phyloP scores from a whole-genome alignment of 1,284 basidiomycete species.

The Xanthoconium separans region DNA sequence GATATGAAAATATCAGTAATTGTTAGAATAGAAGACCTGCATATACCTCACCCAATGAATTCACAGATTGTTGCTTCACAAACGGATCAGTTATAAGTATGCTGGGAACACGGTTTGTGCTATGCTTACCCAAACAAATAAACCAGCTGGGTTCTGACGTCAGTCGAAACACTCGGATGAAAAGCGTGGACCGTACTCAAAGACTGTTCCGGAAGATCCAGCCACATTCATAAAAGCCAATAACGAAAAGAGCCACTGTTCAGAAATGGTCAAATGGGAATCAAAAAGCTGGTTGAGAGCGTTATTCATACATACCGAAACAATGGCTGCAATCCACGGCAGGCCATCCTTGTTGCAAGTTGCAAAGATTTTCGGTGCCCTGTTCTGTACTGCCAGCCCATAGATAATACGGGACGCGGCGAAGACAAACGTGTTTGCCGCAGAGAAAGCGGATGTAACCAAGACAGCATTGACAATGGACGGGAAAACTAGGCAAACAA shows the following conservation, averaged over 20 bases:
- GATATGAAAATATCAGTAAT: neutral
- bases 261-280: slow-evolving; percentile 26
- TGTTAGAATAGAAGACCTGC: neutral
- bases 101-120: neutral
- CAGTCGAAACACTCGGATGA: neutral
- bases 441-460: slow-evolving; percentile 78
- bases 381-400: slow-evolving; percentile 75
- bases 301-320: slow-evolving; percentile 6
- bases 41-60: slow-evolving; percentile 37
- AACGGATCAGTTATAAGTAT: neutral
- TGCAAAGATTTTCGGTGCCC: slow-evolving; percentile 61
- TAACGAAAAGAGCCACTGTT: slow-evolving; percentile 39
- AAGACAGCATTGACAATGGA: slow-evolving; percentile 69
- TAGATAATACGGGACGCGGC: slow-evolving; percentile 81
- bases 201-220: slow-evolving; percentile 20
- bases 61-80: slow-evolving; percentile 47
- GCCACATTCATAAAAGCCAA: slow-evolving; percentile 24
- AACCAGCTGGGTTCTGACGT: slow-evolving; percentile 38
- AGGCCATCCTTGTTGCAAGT: slow-evolving; percentile 56
- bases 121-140: slow-evolving; percentile 39
- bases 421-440: slow-evolving; percentile 81
- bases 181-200: slow-evolving; percentile 18
- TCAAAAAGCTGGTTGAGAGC: neutral
- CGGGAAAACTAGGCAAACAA: slow-evolving; percentile 47
- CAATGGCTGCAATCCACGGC: slow-evolving; percentile 7